Evolutionary conservation across 768 basidiomycete genomes (phyloP), one percentile per base, ranked within the genome.

Genomic region (Xerocomellus amylosporus): DNA sequence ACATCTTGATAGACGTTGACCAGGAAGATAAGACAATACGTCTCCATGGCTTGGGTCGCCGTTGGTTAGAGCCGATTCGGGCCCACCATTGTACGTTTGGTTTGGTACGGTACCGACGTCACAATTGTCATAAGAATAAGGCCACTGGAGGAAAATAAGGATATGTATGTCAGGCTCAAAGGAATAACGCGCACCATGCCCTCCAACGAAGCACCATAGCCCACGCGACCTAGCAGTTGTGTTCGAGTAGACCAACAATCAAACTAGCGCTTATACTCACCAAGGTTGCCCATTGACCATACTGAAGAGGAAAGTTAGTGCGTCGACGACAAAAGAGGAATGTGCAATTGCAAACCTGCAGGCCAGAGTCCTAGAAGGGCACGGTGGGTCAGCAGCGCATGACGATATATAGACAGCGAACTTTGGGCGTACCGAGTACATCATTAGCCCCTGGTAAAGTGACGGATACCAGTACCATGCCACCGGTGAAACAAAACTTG

Each of bases 401-500:
- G 10, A 40, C 13, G 30, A 43, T 19, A 22, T 9, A 55, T 31
- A 30, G 19, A 33, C 12, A 45, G 5, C 8, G 51, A 31, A 33
- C 20, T 30, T 19, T 28, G 22, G 12, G 33, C 73, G 26, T 34
- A 53, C 79, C 81, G 22, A 61, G 72, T 33, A 92, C 73, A 20
- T 64, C 15, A 58, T 84, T 83, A 60, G 77, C 81, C 0, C 90
- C 90, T 8, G 90, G 90, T 44, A 93, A 72, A 26, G 74, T 76
- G n/a, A 88, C 84, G 34, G 82, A 80, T 3, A 79, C 73, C 59
- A 90, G 84, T 48, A 94, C 75, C 53, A 90, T 76, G 38, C 94
- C 94, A 36, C 90, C 92, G 30, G 91, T 91, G 73, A 96, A 94
- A 74, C 92, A 98, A 59, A 98, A 90, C 71, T 96, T 94, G 73